A percentile compares a stretch with the other conserved stretches of the same genome.
Evolutionary conservation across 371 early-diverging fungal genomes (phyloP).

Genomic region (Mortierella sp.): DNA sequence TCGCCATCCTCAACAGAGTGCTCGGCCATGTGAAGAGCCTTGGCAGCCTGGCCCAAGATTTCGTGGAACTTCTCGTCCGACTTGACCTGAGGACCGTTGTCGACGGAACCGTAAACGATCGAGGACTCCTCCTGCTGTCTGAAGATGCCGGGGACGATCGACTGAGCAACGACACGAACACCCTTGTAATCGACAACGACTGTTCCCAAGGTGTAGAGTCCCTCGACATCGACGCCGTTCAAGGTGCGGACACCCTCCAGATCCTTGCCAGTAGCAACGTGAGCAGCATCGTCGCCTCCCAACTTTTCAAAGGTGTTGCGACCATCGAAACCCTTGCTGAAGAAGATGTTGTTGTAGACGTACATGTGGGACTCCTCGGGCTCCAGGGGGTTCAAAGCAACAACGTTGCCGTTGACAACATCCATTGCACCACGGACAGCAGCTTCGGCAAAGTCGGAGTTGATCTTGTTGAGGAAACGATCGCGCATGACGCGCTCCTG

Average conservation of each 20-base stretch:
- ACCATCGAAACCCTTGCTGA: conserved; percentile 92
- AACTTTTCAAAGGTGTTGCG: conserved; percentile 85
- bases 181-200: conserved; percentile 95
- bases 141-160: conserved; percentile 88
- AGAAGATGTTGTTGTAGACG: conserved; percentile 96
- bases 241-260: conserved; percentile 89
- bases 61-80: conserved; percentile 85
- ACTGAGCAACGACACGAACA: conserved; percentile 91
- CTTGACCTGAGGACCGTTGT: conserved; percentile 82
- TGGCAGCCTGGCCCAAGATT: conserved; percentile 78
- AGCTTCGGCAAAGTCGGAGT: conserved; percentile 94
- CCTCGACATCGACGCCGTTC: conserved; percentile 82
- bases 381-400: conserved; percentile 88
- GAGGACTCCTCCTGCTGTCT: conserved; percentile 84
- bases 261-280: conserved; percentile 95
- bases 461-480: conserved; percentile 84
- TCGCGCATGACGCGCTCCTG: conserved; percentile 93
- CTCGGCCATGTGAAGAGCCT: conserved; percentile 85
- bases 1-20: conserved; percentile 82
- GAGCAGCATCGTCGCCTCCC: conserved; percentile 94
- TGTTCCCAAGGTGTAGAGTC: conserved; percentile 88
- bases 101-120: conserved; percentile 93
- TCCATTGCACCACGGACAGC: conserved; percentile 89
- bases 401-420: conserved; percentile 85
- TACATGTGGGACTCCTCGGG: conserved; percentile 88